Evolutionary conservation across 805 yeast species (phyloP), one percentile per base, ranked within the genome.

Genomic region (baker's yeast (Saccharomyces cerevisiae)): DNA sequence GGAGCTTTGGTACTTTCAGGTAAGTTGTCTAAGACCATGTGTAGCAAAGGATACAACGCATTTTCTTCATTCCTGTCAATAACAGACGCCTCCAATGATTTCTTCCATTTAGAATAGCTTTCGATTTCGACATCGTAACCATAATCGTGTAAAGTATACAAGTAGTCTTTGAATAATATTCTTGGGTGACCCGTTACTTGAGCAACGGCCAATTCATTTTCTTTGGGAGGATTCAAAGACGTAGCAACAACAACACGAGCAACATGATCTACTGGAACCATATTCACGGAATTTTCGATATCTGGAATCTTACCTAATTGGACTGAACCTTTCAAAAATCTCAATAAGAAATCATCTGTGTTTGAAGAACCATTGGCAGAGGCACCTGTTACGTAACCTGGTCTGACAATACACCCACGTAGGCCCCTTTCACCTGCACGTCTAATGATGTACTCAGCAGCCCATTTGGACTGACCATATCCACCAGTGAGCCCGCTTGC

Each of bases 111-210:
- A 13, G 83, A 79, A 66, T 94, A 94, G 62, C 82, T 87, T 13
- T 78, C 78, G 49, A 77, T 75, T 56, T 73, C 71, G 49, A 87
- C 82, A 22, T 76, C 64, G 71, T 88, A 95, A 8, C 99, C 99
- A 63, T 81, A 92, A 13, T 73, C 68, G 53, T 76, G 72, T 66
- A 91, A 76, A 9, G 84, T 66, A 17, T 82, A 81, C 61, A 94
- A 73, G 73, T 83, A 92, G 60, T 87, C 83, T 64, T 82, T 84
- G 74, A 91, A 87, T 46, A 80, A 75, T 56, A 89, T 83, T 69
- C 99, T 83, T 56, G 99, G 99, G 64, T 94, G 98, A 26, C 92
- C 95, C 5, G 98, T 94, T n/a, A 94, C 97, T 48, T 94, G 99
- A 1, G 89, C 90, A 46, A 95, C 99, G 0, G 84, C 73, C 47